phyloP scores from a whole-genome alignment of 345 rosid genomes.

The Ceriops tagal region DNA sequence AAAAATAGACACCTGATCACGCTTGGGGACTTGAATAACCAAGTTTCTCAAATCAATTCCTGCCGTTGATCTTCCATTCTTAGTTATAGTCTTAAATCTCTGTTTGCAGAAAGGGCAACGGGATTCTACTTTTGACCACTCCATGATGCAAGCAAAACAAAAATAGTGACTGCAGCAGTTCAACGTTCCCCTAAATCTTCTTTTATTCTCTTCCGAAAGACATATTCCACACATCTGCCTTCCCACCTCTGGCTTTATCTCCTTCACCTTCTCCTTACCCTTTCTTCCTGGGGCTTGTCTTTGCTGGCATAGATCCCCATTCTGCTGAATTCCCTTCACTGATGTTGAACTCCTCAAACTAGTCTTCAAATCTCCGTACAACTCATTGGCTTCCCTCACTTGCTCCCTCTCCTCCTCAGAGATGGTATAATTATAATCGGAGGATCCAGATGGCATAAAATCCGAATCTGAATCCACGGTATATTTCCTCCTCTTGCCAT shows the following conservation, averaged over 20 bases:
- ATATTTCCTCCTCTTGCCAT: slow-evolving; percentile 39
- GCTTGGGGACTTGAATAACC: slow-evolving; percentile 70
- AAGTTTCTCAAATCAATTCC: slow-evolving; percentile 76
- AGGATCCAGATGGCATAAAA: slow-evolving; percentile 50
- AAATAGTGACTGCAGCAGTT: slow-evolving; percentile 92
- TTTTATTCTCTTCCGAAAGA: slow-evolving; percentile 84
- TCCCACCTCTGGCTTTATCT: slow-evolving; percentile 39
- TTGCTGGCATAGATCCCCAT: slow-evolving; percentile 36
- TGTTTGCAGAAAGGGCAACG: slow-evolving; percentile 97
- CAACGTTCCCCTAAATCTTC: slow-evolving; percentile 74
- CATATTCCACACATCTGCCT: slow-evolving; percentile 91
- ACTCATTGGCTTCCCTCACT: slow-evolving; percentile 60
- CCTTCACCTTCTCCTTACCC: slow-evolving; percentile 79
- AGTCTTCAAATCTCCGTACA: slow-evolving; percentile 40
- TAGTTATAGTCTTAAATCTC: slow-evolving; percentile 77
- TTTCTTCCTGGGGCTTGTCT: slow-evolving; percentile 46
- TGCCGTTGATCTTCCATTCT: slow-evolving; percentile 67
- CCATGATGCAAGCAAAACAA: slow-evolving; percentile 94
- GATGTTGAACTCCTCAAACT: slow-evolving; percentile 52
- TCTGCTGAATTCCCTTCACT: slow-evolving; percentile 39
- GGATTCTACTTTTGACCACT: slow-evolving; percentile 97
- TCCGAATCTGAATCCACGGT: slow-evolving; percentile 69
- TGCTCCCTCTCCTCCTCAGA: slow-evolving; percentile 98
- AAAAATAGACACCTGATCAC: slow-evolving; percentile 74
- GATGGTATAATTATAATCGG: slow-evolving; percentile 73